A percentile compares a stretch with the other conserved stretches of the same genome.
Conservation (phyloP, 208 protist genomes). For the Vickermania ingenoplastis region DNA sequence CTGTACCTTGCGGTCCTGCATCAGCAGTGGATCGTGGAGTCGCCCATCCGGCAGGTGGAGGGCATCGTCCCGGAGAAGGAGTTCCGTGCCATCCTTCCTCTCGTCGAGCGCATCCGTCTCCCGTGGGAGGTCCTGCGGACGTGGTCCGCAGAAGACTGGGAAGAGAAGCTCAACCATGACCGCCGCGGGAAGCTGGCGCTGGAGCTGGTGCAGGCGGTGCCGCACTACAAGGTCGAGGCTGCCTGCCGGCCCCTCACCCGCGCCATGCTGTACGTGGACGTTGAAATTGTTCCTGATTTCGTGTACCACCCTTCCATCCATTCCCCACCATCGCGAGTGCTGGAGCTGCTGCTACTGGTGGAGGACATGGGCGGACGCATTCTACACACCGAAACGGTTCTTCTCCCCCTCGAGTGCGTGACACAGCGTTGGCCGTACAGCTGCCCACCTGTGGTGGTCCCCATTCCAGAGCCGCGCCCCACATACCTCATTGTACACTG, state of each 20-base stretch:
- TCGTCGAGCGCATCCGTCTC: constrained; percentile 94
- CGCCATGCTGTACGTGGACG: constrained; percentile 91
- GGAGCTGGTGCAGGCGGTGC: constrained; percentile 93
- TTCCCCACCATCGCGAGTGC: constrained; percentile 3
- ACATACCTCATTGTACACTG: constrained; percentile 92
- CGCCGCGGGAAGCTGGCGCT: constrained; percentile 77
- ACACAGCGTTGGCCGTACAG: constrained; percentile 59
- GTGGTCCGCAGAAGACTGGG: constrained; percentile 90
- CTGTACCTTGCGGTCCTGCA: constrained; percentile 92
- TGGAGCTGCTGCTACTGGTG: constrained; percentile 95
- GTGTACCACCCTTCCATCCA: constrained; percentile 68
- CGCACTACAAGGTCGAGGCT: constrained; percentile 89
- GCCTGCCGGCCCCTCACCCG: constrained; percentile 94
- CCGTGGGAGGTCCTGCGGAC: constrained; percentile 93
- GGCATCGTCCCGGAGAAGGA: constrained; percentile 64
- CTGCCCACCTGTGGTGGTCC: constrained; percentile 91
- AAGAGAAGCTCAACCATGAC: constrained; percentile 83
- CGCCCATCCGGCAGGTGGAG: constrained; percentile 86
- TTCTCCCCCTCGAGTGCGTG: constrained; percentile 73
- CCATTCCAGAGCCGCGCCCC: constrained; percentile 95
- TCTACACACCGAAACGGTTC: constrained; percentile 95
- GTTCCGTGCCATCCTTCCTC: constrained; percentile 81
- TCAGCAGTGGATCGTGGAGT: constrained; percentile 96
- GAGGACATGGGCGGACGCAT: constrained; percentile 95
- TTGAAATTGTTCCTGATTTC: constrained; percentile 96